Evolutionary conservation across 2,329 filamentous ascomycete genomes (phyloP).

Genomic region (Penicillium carneum): DNA sequence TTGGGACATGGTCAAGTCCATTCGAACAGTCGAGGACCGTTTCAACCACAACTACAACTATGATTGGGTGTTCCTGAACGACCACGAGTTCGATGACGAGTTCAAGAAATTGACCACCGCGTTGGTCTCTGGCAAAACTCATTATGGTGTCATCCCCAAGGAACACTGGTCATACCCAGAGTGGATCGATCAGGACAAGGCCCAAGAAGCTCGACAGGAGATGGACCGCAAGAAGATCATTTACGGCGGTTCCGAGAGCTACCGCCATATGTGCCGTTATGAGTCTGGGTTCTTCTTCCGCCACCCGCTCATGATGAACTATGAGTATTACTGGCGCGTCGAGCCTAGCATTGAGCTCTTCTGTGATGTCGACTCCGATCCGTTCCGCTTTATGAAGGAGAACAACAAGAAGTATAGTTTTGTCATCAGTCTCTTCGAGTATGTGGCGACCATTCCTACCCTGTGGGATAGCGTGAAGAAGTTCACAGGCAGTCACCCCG

Average conservation of each 20-base stretch:
- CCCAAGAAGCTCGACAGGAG: slow-evolving; percentile 85
- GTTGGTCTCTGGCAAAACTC: slow-evolving; percentile 88
- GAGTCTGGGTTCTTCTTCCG: slow-evolving; percentile 99
- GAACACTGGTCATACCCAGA: slow-evolving; percentile 98
- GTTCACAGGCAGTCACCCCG: slow-evolving; percentile 87
- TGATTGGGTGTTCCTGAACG: slow-evolving; percentile 99
- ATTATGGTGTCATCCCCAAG: slow-evolving; percentile 85
- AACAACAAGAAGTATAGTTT: slow-evolving; percentile 99
- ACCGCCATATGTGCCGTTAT: slow-evolving; percentile 99
- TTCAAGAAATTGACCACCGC: slow-evolving; percentile 92
- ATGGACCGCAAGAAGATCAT: slow-evolving; percentile 96
- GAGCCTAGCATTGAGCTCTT: slow-evolving; percentile 95
- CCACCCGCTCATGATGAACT: slow-evolving; percentile 89
- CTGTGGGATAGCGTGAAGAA: slow-evolving; percentile 95
- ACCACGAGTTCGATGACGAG: slow-evolving; percentile 87
- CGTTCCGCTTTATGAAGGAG: slow-evolving; percentile 95
- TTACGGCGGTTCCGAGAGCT: slow-evolving; percentile 95
- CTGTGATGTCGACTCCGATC: slow-evolving; percentile 94
- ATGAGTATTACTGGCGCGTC: slow-evolving; percentile 99
- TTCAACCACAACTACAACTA: slow-evolving; percentile 98
- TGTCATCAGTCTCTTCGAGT: slow-evolving; percentile 93
- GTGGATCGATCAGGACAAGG: slow-evolving; percentile 94
- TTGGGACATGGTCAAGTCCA: slow-evolving; percentile 96
- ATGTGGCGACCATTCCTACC: slow-evolving; percentile 92
- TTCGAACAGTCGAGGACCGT: slow-evolving; percentile 94